These are phyloP conservation scores for Alternaria conjuncta DNA, from an alignment of 2,329 filamentous ascomycete species.

Conservation along the genomic window DNA sequence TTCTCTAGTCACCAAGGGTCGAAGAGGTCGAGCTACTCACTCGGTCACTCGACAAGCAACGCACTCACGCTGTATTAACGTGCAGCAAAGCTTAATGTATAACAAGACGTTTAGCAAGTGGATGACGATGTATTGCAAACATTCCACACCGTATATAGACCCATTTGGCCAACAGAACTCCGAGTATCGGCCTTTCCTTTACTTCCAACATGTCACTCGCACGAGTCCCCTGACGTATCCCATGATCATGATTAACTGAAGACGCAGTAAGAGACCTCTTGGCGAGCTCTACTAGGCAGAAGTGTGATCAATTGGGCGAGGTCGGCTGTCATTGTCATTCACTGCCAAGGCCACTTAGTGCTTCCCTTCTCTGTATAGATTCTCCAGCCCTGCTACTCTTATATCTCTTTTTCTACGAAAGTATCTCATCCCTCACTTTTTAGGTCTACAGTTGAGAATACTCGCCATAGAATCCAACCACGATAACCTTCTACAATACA, in stretches of 20 bases:
- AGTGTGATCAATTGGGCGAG: neutral
- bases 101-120: neutral
- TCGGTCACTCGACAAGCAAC: neutral
- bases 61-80: neutral
- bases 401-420: fast-evolving
- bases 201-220: fast-evolving
- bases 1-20: neutral
- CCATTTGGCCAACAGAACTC: neutral
- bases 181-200: neutral
- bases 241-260: fast-evolving
- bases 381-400: neutral
- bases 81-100: neutral
- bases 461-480: neutral
- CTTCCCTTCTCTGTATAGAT: neutral
- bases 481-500: neutral
- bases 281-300: neutral
- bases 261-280: neutral
- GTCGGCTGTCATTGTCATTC: neutral
- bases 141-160: no score
- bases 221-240: neutral
- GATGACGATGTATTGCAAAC: neutral
- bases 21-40: neutral
- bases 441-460: neutral
- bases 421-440: neutral
- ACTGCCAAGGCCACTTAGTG: neutral